Base-by-base conservation (phyloP, 495 filamentous ascomycete genomes). In the Aspergillus sclerotioniger region DNA sequence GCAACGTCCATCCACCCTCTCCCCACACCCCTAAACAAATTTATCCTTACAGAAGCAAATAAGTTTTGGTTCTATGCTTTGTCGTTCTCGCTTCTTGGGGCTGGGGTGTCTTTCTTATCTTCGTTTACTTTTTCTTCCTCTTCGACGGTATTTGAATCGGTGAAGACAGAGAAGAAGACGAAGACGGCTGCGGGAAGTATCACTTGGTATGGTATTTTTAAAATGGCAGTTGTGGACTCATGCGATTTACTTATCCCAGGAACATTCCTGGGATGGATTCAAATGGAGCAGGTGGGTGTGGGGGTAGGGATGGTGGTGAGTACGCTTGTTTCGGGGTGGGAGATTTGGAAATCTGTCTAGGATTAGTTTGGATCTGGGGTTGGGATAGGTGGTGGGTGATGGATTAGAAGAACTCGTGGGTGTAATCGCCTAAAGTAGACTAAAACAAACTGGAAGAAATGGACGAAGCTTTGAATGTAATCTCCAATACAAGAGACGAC, bases 61-160 rank as follows among this genome's bases (percentile, higher is more conserved):
- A 74, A 80, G 53, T 85, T 87, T 63, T 89, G 86, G 86, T 82
- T 87, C 53, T 82, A 84, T 55, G 76, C 78, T 0, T 62, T 89
- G 4, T 65, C 55, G 8, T 58, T 78, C 29, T 75, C 74, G 3
- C 6, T 78, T 8, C 21, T 62, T 0, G 69, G 71, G 8, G 52
- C 61, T 71, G 2, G 68, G 64, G 53, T 51, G 48, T 0, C 57
- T 75, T 12, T 54, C 25, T 5, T 25, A 25, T 5, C 25, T n/a
- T n/a, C n/a, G n/a, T n/a, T n/a, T n/a, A n/a, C n/a, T n/a, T n/a
- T n/a, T n/a, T 21, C 28, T 32, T 20, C 19, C 15, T 47, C 32
- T 39, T 41, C 19, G 0, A 56, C n/a, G n/a, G n/a, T n/a, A n/a
- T n/a, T n/a, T n/a, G n/a, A 48, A 21, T 2, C 6, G 6, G 1